Percentiles rank a stretch among this genome's conserved stretches.
phyloP scores from a whole-genome alignment of 2,329 filamentous ascomycete genomes.

The Chalaropsis thielavioides region DNA sequence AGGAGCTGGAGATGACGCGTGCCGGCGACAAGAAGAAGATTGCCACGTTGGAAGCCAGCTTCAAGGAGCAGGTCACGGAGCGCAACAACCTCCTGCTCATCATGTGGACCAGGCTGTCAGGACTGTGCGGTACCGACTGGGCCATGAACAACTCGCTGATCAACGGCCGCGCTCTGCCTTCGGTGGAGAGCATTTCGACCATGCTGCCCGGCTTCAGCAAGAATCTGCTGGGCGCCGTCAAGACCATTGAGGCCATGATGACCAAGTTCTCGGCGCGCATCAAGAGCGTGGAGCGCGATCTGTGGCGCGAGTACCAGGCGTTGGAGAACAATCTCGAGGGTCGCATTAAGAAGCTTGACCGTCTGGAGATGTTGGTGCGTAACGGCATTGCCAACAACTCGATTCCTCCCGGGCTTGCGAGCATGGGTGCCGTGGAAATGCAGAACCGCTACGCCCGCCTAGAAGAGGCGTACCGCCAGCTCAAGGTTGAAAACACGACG shows the following conservation, averaged over 20 bases:
- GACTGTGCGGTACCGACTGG: constrained; percentile 84
- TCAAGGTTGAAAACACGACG: constrained; percentile 54
- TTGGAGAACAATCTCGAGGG: constrained; percentile 69
- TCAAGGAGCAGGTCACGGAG: constrained; percentile 76
- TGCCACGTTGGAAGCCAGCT: constrained; percentile 58
- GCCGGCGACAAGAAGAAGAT: constrained; percentile 66
- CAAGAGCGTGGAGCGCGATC: constrained; percentile 69
- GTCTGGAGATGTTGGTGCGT: constrained; percentile 65
- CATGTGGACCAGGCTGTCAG: constrained; percentile 80
- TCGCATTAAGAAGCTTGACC: constrained; percentile 72
- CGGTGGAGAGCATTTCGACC: constrained; percentile 69
- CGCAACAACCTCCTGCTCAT: constrained; percentile 75
- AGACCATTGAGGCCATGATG: constrained; percentile 70
- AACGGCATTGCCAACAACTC: constrained; percentile 43
- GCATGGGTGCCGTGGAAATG: constrained; percentile 24
- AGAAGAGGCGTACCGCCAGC: constrained; percentile 45
- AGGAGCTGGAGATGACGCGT: constrained; percentile 71
- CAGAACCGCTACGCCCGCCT: constrained; percentile 38
- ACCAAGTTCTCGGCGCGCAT: constrained; percentile 66
- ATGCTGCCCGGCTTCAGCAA: constrained; percentile 80
- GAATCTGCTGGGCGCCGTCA: constrained; percentile 75
- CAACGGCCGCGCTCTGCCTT: constrained; percentile 69
- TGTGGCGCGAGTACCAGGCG: constrained; percentile 81
- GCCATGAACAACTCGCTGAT: constrained; percentile 77
- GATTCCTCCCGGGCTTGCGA: constrained; percentile 25